Base-by-base conservation (phyloP, 2,329 filamentous ascomycete genomes). In the Ophiostoma pallidulum region DNA sequence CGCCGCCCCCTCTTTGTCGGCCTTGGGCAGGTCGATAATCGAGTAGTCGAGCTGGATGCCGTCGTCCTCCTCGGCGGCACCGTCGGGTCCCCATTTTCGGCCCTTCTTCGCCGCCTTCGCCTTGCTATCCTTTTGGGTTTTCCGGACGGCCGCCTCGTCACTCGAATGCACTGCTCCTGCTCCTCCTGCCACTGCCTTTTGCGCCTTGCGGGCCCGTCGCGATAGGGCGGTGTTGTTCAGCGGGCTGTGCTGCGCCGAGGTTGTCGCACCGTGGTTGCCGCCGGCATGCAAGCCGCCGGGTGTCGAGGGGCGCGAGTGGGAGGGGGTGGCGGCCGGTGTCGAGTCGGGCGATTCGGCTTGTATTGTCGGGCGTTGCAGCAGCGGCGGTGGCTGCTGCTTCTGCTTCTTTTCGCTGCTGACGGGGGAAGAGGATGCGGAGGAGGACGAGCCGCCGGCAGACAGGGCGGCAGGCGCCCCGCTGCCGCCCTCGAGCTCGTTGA, bases 31-130 rank as follows among this genome's bases (percentile, higher is more conserved):
- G 40, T 73, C 75, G 18, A 71, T 66, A 4, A 75, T 76, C n/a
- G 92, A 98, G 66, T 97, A 98, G 67, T 98, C 92, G 29, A 98
- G 73, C 50, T 86, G 79, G 14, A 83, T 74, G 57, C 79, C 80
- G 51, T 86, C 85, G 49, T 88, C 86, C 58, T 94, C 91, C 54
- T 90, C 86, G 7, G 87, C 88, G 56, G 84, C 71, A 4, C 92
- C 92, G 61, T 95, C 87, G 5, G 85, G 86, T 59, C 90, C 86
- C 92, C 92, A 98, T 61, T 85, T 89, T 53, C 92, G 80, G 58
- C 87, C 87, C 64, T 88, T 90, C 71, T 97, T 97, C 8, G 69
- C 73, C 12, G 72, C 66, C 55, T 78, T 80, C 22, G 72, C 6
- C 8, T 35, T 41, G 26, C 38, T 36, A 13, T 48, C 39, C 62